Percentiles rank a stretch among this genome's conserved stretches.
These are phyloP conservation scores for Acer saccharum DNA, from an alignment of 345 rosid species.

Conservation along the genomic window DNA sequence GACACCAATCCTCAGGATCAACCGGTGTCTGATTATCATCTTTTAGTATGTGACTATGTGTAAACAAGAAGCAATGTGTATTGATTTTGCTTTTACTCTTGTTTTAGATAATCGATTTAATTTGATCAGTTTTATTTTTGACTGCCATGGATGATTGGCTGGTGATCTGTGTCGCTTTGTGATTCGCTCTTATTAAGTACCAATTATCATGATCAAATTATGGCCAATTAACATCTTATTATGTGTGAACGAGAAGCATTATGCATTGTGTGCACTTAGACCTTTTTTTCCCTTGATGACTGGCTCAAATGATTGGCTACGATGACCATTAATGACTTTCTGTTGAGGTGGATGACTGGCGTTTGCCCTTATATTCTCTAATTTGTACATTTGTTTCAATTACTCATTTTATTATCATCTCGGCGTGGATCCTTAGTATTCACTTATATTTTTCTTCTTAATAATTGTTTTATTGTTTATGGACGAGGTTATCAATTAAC, in stretches of 20 bases:
- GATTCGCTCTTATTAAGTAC: not conserved
- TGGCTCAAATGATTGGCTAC: not conserved
- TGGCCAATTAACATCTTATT: not conserved
- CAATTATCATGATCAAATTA: not conserved
- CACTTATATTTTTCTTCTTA: not conserved
- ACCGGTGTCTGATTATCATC: not conserved
- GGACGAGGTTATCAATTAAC: not conserved
- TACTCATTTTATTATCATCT: not conserved
- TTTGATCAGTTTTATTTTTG: not conserved
- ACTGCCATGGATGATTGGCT: not conserved
- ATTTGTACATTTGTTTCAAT: not conserved
- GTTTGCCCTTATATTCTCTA: not conserved
- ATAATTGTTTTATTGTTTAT: not conserved
- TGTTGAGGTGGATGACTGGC: slow-evolving; percentile 1
- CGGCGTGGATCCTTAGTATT: not conserved
- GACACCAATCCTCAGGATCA: not conserved
- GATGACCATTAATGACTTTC: not conserved
- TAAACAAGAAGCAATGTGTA: not conserved
- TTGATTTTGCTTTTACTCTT: not conserved
- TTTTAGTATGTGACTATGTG: not conserved
- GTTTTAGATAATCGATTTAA: not conserved
- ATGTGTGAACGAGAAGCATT: not conserved
- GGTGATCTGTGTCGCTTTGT: not conserved
- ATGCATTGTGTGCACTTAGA: not conserved
- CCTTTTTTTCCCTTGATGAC: not conserved